Percentiles rank a stretch among this genome's conserved stretches.
phyloP scores from a whole-genome alignment of 2,329 filamentous ascomycete species.

The Coniochaeta hoffmannii region DNA sequence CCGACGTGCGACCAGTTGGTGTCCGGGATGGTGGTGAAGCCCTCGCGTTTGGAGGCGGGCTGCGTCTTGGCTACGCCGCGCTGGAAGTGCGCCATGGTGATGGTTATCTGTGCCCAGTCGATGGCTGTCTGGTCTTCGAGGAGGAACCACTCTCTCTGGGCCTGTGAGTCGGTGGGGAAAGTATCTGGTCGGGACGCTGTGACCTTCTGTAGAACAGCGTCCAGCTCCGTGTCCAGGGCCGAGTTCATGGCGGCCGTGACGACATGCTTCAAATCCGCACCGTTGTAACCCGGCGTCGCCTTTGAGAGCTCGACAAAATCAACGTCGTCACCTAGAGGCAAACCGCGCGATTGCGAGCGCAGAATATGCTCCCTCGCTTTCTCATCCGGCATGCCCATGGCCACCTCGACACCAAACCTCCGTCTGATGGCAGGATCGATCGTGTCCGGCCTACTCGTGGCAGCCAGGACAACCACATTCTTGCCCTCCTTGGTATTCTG shows the following conservation, averaged over 20 bases:
- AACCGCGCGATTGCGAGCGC: constrained; percentile 59
- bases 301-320: constrained; percentile 70
- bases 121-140: constrained; percentile 15
- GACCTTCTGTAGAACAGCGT: constrained; percentile 13
- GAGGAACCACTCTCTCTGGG: constrained; percentile 17
- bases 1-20: constrained; percentile 93
- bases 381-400: constrained; percentile 81
- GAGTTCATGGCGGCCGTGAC: constrained; percentile 36
- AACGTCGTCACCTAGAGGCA: constrained; percentile 59
- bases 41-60: constrained; percentile 81
- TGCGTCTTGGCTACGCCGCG: constrained; percentile 67
- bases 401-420: constrained; percentile 76
- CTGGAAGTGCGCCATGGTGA: constrained; percentile 59
- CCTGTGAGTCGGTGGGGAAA: constrained; percentile 6
- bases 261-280: constrained; percentile 73
- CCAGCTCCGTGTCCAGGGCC: constrained; percentile 22
- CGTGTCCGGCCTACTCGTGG: constrained; percentile 81
- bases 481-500: constrained; percentile 64
- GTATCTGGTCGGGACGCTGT: constrained; percentile 10
- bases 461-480: constrained; percentile 82
- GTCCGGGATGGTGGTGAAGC: constrained; percentile 88
- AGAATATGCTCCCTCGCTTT: constrained; percentile 71
- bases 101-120: constrained; percentile 15
- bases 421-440: constrained; percentile 70
- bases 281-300: constrained; percentile 86